Conservation (phyloP, 495 filamentous ascomycete species). For the Venustampulla echinocandica region DNA sequence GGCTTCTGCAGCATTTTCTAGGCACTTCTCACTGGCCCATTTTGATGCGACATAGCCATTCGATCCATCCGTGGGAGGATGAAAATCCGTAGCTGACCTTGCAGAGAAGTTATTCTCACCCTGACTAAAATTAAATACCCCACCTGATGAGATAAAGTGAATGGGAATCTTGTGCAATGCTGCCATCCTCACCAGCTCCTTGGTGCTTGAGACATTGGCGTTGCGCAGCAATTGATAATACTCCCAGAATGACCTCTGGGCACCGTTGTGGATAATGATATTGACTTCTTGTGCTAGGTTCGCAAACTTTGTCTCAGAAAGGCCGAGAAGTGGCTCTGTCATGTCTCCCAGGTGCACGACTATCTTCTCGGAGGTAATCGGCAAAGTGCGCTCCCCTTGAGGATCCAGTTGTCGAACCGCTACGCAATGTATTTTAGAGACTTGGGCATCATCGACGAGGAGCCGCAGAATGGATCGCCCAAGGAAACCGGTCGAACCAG, state of each 20-base stretch:
- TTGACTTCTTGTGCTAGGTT: conserved; percentile 29
- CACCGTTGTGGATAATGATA: conserved; percentile 43
- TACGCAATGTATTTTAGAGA: conserved; percentile 2
- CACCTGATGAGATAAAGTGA: conserved; percentile 41
- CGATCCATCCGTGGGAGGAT: background rate
- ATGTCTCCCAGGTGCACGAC: conserved; percentile 1
- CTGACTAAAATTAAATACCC: conserved; percentile 15
- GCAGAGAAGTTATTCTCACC: background rate
- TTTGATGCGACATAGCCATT: conserved; percentile 28
- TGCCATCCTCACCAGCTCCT: conserved; percentile 31
- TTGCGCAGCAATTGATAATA: conserved; percentile 33
- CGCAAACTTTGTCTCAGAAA: background rate
- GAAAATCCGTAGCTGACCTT: background rate
- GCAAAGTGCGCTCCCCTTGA: background rate
- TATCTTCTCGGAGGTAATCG: background rate
- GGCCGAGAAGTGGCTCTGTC: background rate
- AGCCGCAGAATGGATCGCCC: conserved; percentile 13
- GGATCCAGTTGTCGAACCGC: background rate
- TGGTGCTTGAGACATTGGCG: conserved; percentile 36
- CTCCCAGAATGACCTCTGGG: conserved; percentile 40
- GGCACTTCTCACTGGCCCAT: conserved; percentile 44
- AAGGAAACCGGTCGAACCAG: conserved; percentile 28
- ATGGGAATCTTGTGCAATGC: conserved; percentile 32
- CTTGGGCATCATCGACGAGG: conserved; percentile 2
- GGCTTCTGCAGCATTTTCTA: conserved; percentile 29